Evolutionary conservation across 345 rosid species (phyloP).

Genomic region (Hibiscus trionum): DNA sequence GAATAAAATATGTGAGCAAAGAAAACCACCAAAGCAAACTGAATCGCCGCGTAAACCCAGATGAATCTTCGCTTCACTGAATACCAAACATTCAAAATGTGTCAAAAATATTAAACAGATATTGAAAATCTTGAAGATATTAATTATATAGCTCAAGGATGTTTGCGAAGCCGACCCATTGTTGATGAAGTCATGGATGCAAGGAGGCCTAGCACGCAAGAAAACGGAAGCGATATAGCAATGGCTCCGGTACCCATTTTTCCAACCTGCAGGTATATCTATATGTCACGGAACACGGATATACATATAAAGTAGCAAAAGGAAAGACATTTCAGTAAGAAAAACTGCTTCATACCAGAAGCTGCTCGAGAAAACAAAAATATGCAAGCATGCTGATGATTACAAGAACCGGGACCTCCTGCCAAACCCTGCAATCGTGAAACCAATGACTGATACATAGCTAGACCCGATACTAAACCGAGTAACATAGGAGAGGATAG

Average conservation of each 20-base stretch:
- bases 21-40: slow-evolving; percentile 76
- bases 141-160: neutral
- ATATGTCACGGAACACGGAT: neutral
- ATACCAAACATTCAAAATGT: slow-evolving; percentile 14
- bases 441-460: neutral
- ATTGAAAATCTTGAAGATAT: neutral
- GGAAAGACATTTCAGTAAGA: neutral
- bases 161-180: slow-evolving; percentile 55
- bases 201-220: slow-evolving; percentile 80
- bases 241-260: slow-evolving; percentile 82
- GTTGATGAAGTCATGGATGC: slow-evolving; percentile 87
- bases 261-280: slow-evolving; percentile 43
- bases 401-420: slow-evolving; percentile 79
- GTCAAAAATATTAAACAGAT: slow-evolving; percentile 7
- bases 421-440: slow-evolving; percentile 62
- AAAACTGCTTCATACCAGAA: slow-evolving; percentile 42
- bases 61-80: slow-evolving; percentile 78
- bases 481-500: neutral
- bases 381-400: slow-evolving; percentile 88
- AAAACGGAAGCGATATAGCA: slow-evolving; percentile 84
- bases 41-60: slow-evolving; percentile 81
- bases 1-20: slow-evolving; percentile 83
- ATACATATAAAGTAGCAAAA: neutral
- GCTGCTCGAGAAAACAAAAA: slow-evolving; percentile 95
- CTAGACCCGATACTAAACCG: no score